Evolutionary conservation across 805 yeast species (phyloP), one percentile per base, ranked within the genome.

Genomic region (Candida patagonica): DNA sequence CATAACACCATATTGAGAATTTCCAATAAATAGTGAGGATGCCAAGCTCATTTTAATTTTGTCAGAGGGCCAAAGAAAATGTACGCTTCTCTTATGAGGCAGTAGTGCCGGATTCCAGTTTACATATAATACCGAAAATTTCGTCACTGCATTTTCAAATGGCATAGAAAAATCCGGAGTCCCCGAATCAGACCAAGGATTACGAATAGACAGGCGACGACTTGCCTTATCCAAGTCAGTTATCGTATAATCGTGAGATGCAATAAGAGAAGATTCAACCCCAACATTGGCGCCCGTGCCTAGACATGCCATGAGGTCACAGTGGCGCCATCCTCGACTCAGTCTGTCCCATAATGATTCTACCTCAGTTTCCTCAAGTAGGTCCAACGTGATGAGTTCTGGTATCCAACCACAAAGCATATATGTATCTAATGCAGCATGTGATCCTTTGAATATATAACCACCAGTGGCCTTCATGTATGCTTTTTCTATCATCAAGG

Each of bases 401-500:
- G 95, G 95, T 5, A 80, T 55, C 78, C 82, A 86, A 1, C 88
- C 86, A 2, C 77, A 66, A 2, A 87, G 48, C 30, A 75, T 58
- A 49, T 62, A 83, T 0, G 82, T 70, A 51, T 83, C 95, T 10
- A 69, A 62, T 2, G 81, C 80, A 52, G 83, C 74, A 54, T 86
- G 84, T 0, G 95, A 84, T 0, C 96, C 96, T 1, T 55, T 51
- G 35, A 76, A 72, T n/a, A 63, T 63, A 49, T 80, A 80, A 2
- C 85, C 80, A 1, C 76, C 74, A 59, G 68, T 57, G 0, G 80
- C 55, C 49, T 74, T 73, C 43, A 86, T 61, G 51, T 74, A 81
- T 0, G 94, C 92, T 50, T 81, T 78, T 56, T 87, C 95, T 1
- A 83, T 47, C n/a, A 84, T 48, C 0, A 84, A 80, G 0, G 88